Conservation (phyloP, 768 basidiomycete species). For the Boletus barrowsii region DNA sequence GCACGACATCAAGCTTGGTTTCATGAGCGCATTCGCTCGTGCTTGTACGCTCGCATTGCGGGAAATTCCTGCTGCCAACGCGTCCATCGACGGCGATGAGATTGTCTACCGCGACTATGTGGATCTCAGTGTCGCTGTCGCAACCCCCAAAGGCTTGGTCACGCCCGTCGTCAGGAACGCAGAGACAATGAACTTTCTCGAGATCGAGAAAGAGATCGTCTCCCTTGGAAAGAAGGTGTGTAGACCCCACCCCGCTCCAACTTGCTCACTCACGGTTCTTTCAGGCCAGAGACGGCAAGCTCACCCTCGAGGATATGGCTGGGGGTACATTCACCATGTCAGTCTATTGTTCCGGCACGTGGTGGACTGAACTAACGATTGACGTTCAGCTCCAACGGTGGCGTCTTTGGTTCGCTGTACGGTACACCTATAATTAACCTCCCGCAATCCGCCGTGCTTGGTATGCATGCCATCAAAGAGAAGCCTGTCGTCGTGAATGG, state of each 20-base stretch:
- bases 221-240: conserved; percentile 83
- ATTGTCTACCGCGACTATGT: conserved; percentile 92
- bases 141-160: conserved; percentile 95
- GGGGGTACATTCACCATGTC: conserved; percentile 99
- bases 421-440: conserved; percentile 99
- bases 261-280: conserved; percentile 7
- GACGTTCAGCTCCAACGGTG: conserved; percentile 85
- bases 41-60: conserved; percentile 80
- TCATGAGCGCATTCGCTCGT: conserved; percentile 95
- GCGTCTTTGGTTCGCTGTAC: conserved; percentile 95
- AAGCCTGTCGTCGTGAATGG: conserved; percentile 88
- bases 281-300: conserved; percentile 85
- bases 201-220: conserved; percentile 92
- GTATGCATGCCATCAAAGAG: conserved; percentile 96
- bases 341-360: conserved; percentile 27
- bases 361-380: background rate
- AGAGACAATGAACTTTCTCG: conserved; percentile 81
- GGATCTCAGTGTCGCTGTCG: conserved; percentile 93
- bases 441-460: conserved; percentile 91
- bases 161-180: conserved; percentile 94
- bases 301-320: conserved; percentile 97
- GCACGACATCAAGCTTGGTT: conserved; percentile 95
- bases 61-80: conserved; percentile 93
- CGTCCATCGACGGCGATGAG: conserved; percentile 89
- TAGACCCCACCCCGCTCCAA: background rate